Evolutionary conservation across 345 rosid genomes (phyloP), one percentile per base, ranked within the genome.

Genomic region (Corchorus capsularis): DNA sequence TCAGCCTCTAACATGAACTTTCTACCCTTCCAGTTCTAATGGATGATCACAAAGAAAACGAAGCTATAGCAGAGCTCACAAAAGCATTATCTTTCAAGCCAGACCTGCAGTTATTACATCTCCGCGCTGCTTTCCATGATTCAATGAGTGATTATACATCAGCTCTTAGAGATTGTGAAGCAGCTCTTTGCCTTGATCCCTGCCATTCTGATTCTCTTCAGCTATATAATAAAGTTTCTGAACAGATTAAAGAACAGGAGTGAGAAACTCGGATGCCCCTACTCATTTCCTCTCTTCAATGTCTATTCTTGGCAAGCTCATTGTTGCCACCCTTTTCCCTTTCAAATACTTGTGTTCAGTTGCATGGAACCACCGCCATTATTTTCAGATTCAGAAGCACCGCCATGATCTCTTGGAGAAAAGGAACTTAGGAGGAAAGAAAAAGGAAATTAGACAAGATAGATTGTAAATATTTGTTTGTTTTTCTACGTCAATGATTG

Each of bases 11-110:
- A 81, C 55, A 56, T 45, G 69, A 49, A 16, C 32, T 16, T 59
- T 68, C 34, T 56, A 70, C 61, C n/a, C 35, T 75, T 71, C 73
- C 91, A 96, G 99, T 94, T 81, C 85, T 94, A 57, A 96, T 96
- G 99, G 99, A 96, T 70, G 96, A 92, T 79, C 97, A 90, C 85
- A 91, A 86, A 83, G 99, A 94, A 85, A 90, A 62, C 4, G 97
- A 94, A 80, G 99, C 99, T 47, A 87, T 96, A 77, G 75, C 72
- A 17, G 98, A 96, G 92, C 97, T 96, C 46, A 79, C 97, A 20
- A 88, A 79, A 83, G 97, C 88, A 6, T 89, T 96, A 79, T 72
- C 83, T 0, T 96, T 94, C 90, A 96, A 88, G 88, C 98, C 97
- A 57, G 98, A 96, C 79, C 88, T 94, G 27, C 99, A 92, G 83